phyloP scores from a whole-genome alignment of 371 early-diverging fungal genomes.

The Lichtheimia ornata region DNA sequence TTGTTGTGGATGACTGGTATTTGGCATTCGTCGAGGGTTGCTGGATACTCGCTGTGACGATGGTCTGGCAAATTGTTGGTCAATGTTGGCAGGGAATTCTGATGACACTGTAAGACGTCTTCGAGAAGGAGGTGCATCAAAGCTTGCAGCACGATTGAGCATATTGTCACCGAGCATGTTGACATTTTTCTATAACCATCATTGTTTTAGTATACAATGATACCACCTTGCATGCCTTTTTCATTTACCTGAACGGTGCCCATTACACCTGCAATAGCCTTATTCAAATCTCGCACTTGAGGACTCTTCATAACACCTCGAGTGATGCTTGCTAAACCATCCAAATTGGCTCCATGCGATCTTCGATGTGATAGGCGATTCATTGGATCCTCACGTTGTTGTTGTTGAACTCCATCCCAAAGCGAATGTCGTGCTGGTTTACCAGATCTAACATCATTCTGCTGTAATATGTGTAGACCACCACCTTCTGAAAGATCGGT shows the following conservation, averaged over 20 bases:
- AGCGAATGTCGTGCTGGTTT: constrained; percentile 46
- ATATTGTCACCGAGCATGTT: constrained; percentile 44
- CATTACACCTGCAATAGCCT: constrained; percentile 63
- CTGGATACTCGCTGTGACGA: constrained; percentile 6
- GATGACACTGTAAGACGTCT: constrained; percentile 31
- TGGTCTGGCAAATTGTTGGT: constrained; percentile 14
- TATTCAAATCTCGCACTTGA: constrained; percentile 61
- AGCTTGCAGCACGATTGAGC: constrained; percentile 17
- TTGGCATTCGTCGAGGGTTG: not conserved
- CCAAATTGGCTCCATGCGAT: constrained; percentile 27
- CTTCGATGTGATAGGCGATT: constrained; percentile 22
- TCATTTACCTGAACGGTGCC: constrained; percentile 48
- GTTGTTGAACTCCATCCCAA: constrained; percentile 24
- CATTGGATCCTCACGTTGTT: constrained; percentile 4
- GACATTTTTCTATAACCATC: constrained; percentile 43
- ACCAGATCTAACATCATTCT: constrained; percentile 57
- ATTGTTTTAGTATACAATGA: not conserved
- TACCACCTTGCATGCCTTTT: not conserved
- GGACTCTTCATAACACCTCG: constrained; percentile 64
- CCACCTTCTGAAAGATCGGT: constrained; percentile 47
- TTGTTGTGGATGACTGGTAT: not conserved
- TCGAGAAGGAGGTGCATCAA: constrained; percentile 14
- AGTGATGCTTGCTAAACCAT: constrained; percentile 37
- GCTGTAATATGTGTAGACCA: constrained; percentile 58
- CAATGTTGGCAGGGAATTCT: constrained; percentile 42